A percentile compares a stretch with the other conserved stretches of the same genome.
Evolutionary conservation across 31 red algal genomes (phyloP).

Genomic region (Endocladia muricata): DNA sequence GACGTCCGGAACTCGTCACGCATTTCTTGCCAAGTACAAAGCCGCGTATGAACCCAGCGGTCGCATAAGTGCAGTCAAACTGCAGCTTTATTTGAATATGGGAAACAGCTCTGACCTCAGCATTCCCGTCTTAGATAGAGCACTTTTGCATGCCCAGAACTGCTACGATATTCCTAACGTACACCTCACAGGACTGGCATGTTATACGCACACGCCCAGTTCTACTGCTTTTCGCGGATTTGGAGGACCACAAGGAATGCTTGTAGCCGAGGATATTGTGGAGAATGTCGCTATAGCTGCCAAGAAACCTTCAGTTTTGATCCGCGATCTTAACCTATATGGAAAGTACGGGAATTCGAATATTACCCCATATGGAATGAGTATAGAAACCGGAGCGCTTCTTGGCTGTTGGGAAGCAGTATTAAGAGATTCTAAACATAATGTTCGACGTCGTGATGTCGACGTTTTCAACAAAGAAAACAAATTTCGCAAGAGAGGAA

Average conservation of each 20-base stretch:
- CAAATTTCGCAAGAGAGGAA: conserved; percentile 65
- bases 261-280: conserved; percentile 74
- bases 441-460: conserved; percentile 15
- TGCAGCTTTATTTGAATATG: conserved; percentile 64
- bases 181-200: conserved; percentile 40
- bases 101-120: conserved; percentile 79
- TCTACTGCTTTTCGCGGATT: conserved; percentile 88
- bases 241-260: conserved; percentile 90
- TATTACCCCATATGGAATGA: conserved; percentile 81
- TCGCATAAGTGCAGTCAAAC: conserved; percentile 29
- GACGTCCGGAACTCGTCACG: conserved; percentile 74
- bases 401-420: conserved; percentile 62
- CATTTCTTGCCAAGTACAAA: conserved; percentile 75
- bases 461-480: conserved; percentile 57
- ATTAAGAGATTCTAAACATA: conserved; percentile 29
- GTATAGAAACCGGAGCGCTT: conserved; percentile 29
- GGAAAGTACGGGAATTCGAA: conserved; percentile 26
- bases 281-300: conserved; percentile 62
- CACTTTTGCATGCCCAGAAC: conserved; percentile 76
- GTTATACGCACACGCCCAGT: conserved; percentile 66
- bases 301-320: conserved; percentile 22
- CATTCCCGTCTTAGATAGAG: conserved; percentile 75
- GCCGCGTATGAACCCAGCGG: conserved; percentile 55
- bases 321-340: conserved; percentile 71
- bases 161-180: conserved; percentile 80